Evolutionary conservation across 2,329 filamentous ascomycete genomes (phyloP), one percentile per base, ranked within the genome.

Genomic region (Trichoderma cornu-damae): DNA sequence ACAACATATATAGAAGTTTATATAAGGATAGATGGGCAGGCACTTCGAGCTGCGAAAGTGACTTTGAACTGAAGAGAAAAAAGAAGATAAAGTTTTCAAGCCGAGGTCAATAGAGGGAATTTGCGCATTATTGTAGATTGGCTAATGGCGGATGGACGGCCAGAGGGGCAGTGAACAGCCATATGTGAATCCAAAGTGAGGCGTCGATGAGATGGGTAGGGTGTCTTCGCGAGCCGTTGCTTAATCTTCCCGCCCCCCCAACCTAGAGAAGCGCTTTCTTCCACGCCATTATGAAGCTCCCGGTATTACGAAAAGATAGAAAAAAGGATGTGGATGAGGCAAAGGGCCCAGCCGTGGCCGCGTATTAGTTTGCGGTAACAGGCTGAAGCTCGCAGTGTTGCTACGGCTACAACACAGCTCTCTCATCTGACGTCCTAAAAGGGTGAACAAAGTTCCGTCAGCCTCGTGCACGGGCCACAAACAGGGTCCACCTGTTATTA

Each of bases 381-480:
- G 8, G 22, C n/a, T 30, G 16, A 16, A 46, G 40, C n/a, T 51
- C 30, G 49, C 16, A 42, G 49, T n/a, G n/a, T 34, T 52, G 37
- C 38, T 52, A 40, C 11, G 26, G 26, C 12, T 46, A 18, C 34
- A 16, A n/a, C n/a, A n/a, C n/a, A 20, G 46, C 30, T n/a, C n/a
- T n/a, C 30, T 35, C 20, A 43, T 34, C 35, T 35, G 40, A 44
- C 30, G 50, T 54, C 50, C 11, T n/a, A n/a, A 26, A 54, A 46
- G 50, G 50, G 50, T 44, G 18, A n/a, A n/a, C n/a, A n/a, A 50
- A 53, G 20, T 18, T 6, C n/a, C n/a, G 32, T 20, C 52, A 56
- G 52, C 52, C 52, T 56, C 16, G 52, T 38, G 52, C 52, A 56
- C 43, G 52, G 43, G 11, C 52, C 52, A 35, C 22, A 14, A 35